A percentile compares a stretch with the other conserved stretches of the same genome.
Conservation (phyloP, 495 filamentous ascomycete genomes). For the Penicillium paxilli region DNA sequence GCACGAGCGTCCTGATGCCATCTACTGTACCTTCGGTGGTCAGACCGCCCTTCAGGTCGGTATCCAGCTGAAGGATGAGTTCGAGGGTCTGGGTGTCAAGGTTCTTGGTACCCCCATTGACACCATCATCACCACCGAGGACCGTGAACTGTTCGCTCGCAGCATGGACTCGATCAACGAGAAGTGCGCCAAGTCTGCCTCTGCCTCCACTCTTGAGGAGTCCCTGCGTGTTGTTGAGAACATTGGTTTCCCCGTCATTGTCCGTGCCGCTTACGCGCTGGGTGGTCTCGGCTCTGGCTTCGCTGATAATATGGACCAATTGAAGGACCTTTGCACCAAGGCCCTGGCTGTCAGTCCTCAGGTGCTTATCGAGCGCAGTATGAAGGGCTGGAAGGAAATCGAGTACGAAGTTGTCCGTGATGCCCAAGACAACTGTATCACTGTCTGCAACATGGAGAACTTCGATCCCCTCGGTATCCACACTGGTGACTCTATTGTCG, state of each 20-base stretch:
- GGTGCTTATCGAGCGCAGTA: conserved; percentile 93
- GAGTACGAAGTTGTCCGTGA: conserved; percentile 99
- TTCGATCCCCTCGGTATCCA: conserved; percentile 98
- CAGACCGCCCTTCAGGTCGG: conserved; percentile 94
- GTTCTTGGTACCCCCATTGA: conserved; percentile 96
- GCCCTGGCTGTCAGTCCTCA: conserved; percentile 94
- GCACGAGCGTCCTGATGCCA: conserved; percentile 91
- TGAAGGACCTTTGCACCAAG: conserved; percentile 89
- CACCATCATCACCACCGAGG: conserved; percentile 97
- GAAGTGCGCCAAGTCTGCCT: conserved; percentile 96
- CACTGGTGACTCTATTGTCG: conserved; percentile 97
- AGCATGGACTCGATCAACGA: conserved; percentile 98
- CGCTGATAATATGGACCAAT: conserved; percentile 83
- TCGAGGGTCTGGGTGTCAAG: conserved; percentile 83
- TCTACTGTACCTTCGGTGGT: conserved; percentile 95
- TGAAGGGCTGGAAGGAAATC: conserved; percentile 99
- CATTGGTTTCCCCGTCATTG: conserved; percentile 95
- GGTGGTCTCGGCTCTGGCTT: conserved; percentile 96
- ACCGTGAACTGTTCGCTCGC: conserved; percentile 92
- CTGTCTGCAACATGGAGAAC: conserved; percentile 99
- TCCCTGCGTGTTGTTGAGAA: conserved; percentile 78
- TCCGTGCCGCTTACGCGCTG: conserved; percentile 93
- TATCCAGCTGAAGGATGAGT: conserved; percentile 95
- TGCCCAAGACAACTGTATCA: conserved; percentile 96
- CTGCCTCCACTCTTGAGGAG: conserved; percentile 83